Conservation (phyloP, 345 rosid species). For the Ricinus communis region DNA sequence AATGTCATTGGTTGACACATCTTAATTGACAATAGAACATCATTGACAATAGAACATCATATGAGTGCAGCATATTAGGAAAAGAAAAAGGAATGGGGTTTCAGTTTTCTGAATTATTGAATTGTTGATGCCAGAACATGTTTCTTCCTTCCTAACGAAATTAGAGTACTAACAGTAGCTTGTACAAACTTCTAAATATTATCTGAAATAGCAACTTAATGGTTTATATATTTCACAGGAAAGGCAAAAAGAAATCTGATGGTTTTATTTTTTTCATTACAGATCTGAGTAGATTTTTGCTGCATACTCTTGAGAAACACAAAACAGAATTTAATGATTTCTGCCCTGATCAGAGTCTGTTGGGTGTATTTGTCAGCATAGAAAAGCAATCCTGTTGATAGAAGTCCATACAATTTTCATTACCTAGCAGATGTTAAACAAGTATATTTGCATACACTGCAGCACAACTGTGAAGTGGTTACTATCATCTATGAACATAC, state of each 20-base stretch:
- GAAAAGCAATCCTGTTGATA: background rate
- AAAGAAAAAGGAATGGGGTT: background rate
- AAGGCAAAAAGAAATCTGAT: background rate
- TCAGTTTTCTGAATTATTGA: background rate
- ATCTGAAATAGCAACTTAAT: background rate
- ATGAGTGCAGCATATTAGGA: background rate
- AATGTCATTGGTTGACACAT: no score
- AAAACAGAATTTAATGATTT: background rate
- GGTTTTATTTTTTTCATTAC: background rate
- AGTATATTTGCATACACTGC: background rate
- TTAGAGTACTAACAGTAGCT: background rate
- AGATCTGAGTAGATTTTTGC: background rate
- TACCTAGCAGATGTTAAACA: background rate
- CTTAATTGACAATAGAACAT: no score
- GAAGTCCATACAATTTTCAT: background rate
- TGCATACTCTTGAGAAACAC: background rate
- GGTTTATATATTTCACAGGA: background rate
- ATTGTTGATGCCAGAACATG: background rate
- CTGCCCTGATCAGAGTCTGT: background rate
- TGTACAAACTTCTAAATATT: background rate
- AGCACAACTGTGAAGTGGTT: background rate
- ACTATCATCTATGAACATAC: background rate
- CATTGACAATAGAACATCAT: background rate
- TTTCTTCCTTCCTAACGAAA: background rate
- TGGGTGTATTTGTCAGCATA: background rate